These are phyloP conservation scores for Solanum pinnatisectum DNA, from an alignment of 257 asterid species.

Conservation along the genomic window DNA sequence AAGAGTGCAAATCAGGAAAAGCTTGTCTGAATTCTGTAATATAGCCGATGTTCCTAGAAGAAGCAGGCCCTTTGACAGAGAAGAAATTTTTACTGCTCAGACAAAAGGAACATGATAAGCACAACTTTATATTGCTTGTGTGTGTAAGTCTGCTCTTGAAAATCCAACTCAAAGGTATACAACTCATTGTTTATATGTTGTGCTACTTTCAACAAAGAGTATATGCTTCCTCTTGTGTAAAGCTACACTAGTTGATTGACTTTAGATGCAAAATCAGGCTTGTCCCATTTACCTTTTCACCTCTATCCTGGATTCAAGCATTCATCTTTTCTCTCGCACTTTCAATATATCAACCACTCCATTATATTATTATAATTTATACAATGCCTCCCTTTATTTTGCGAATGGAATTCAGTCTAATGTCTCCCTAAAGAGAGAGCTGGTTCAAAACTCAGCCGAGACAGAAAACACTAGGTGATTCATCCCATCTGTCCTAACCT, in stretches of 20 bases:
- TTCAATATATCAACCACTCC: not conserved
- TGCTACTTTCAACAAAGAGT: not conserved
- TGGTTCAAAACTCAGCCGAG: not conserved
- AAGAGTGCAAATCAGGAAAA: constrained; percentile 35
- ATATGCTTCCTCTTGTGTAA: not conserved
- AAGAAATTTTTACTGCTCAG: constrained; percentile 24
- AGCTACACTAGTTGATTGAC: not conserved
- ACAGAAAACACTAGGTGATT: too few relatives aligned
- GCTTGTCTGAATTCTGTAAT: constrained; percentile 39
- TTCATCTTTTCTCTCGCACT: not conserved
- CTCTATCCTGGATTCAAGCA: not conserved
- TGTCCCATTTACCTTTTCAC: not conserved
- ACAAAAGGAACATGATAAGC: constrained; percentile 9
- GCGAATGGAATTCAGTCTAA: not conserved
- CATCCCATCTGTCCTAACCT: not conserved
- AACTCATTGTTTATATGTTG: not conserved
- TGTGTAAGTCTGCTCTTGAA: not conserved
- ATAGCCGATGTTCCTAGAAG: constrained; percentile 63
- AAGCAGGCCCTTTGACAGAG: constrained; percentile 40
- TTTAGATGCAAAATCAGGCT: not conserved
- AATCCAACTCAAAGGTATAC: not conserved
- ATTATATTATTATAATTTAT: too few relatives aligned
- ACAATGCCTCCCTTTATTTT: not conserved
- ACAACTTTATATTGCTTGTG: not conserved
- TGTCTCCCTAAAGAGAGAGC: not conserved